These are phyloP conservation scores for Choricystis sp. DNA, from an alignment of 139 green algal species.

Conservation along the genomic window DNA sequence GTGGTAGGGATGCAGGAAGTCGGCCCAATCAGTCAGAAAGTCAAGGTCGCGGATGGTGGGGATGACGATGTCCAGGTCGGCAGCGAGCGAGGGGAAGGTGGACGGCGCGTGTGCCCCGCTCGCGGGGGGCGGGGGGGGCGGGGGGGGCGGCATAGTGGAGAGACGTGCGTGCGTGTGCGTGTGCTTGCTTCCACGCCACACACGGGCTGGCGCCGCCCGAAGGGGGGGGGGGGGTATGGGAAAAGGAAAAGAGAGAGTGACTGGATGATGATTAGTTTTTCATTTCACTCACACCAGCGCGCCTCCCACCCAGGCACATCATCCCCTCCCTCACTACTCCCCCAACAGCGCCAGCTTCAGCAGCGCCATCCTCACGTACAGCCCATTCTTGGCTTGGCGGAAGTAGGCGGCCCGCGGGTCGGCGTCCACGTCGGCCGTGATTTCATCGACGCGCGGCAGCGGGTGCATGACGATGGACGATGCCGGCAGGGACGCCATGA, in stretches of 20 bases:
- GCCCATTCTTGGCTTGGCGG: slow-evolving; percentile 87
- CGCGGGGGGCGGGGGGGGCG: too few species aligned
- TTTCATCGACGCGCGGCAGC: slow-evolving; percentile 94
- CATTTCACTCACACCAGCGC: not conserved
- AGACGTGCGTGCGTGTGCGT: too few species aligned
- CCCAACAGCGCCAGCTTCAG: slow-evolving; percentile 61
- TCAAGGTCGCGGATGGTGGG: slow-evolving; percentile 40
- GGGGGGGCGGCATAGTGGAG: not conserved
- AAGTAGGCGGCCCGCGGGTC: slow-evolving; percentile 96
- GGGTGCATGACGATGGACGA: slow-evolving; percentile 91
- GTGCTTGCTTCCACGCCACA: too few species aligned
- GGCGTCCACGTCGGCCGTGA: slow-evolving; percentile 73
- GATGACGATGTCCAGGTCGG: slow-evolving; percentile 45
- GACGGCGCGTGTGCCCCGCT: not conserved
- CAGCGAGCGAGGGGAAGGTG: slow-evolving; percentile 2
- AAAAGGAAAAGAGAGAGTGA: too few species aligned
- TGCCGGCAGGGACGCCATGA: slow-evolving; percentile 65
- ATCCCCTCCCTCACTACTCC: not conserved
- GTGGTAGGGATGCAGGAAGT: not conserved
- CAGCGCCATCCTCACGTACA: slow-evolving; percentile 96
- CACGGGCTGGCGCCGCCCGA: too few species aligned
- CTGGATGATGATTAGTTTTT: too few species aligned
- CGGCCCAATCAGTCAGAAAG: slow-evolving; percentile 7
- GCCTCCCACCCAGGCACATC: not conserved
- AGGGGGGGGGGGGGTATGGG: too few species aligned